Evolutionary conservation across 2,329 filamentous ascomycete genomes (phyloP).

Genomic region (Colletotrichum chlorophyti): DNA sequence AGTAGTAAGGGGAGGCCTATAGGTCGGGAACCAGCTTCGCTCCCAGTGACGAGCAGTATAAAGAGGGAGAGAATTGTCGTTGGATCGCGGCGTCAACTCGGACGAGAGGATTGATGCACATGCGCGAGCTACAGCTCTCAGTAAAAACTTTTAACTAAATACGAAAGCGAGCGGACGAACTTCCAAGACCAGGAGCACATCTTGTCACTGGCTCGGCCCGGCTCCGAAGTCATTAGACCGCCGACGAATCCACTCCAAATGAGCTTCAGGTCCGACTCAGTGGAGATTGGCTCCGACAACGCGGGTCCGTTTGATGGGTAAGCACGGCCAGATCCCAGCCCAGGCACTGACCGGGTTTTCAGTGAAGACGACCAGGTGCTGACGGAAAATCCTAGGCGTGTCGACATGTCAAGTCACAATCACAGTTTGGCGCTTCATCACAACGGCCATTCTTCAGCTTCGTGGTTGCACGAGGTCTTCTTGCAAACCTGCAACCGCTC

Average conservation of each 20-base stretch:
- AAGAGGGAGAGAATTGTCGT: no score
- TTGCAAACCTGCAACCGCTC: constrained; percentile 32
- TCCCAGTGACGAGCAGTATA: no score
- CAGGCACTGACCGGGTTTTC: no score
- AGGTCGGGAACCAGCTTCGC: no score
- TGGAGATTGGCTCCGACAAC: constrained; percentile 20
- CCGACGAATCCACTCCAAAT: constrained; percentile 6
- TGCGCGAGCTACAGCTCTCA: no score
- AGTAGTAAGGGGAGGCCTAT: no score
- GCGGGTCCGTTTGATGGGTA: constrained; percentile 1
- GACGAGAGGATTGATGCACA: no score
- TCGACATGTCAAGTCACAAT: constrained; percentile 33
- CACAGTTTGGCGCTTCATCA: constrained; percentile 25
- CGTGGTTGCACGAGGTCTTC: constrained; percentile 22
- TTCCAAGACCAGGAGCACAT: neutral
- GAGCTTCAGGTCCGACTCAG: constrained; percentile 22
- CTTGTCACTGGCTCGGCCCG: constrained; percentile 3
- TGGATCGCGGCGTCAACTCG: no score
- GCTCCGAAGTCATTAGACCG: neutral
- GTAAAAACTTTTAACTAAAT: no score
- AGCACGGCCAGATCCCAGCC: neutral
- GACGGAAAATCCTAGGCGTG: neutral
- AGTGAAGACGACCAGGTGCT: neutral
- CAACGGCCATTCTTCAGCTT: neutral
- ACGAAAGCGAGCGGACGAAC: constrained; percentile 11